Conservation (phyloP, 2,329 filamentous ascomycete species). For the Trichoderma atroviride region DNA sequence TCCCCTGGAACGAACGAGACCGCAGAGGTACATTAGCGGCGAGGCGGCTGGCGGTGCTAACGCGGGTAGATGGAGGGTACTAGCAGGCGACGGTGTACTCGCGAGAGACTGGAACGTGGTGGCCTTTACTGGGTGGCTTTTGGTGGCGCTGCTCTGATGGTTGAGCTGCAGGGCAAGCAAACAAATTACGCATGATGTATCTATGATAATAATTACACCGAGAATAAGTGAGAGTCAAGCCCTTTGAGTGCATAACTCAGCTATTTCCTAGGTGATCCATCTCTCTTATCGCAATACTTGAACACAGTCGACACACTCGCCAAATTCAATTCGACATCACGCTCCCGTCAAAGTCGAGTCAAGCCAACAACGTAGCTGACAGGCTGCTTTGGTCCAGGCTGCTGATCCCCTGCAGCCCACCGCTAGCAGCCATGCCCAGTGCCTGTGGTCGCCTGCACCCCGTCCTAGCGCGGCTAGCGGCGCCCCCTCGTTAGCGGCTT, state of each 20-base stretch:
- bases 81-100: not conserved
- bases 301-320: not conserved
- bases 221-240: not conserved
- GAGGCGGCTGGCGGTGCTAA: not conserved
- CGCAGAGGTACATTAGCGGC: slow-evolving; percentile 3
- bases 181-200: not conserved
- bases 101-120: not conserved
- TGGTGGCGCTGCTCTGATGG: not conserved
- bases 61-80: slow-evolving; percentile 5
- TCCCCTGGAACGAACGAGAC: not conserved
- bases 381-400: slow-evolving; percentile 2
- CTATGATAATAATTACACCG: not conserved
- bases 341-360: slow-evolving; percentile 1
- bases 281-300: not conserved
- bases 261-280: not conserved
- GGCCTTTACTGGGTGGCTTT: not conserved
- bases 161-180: not conserved
- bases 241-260: no score
- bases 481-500: not conserved
- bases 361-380: not conserved
- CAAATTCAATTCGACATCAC: slow-evolving; percentile 9
- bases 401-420: slow-evolving; percentile 20
- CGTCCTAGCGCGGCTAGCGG: not conserved
- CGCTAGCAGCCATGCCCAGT: slow-evolving; percentile 14
- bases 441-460: not conserved